Conservation (phyloP, 106 monocot species). For the Iris macrosiphon region DNA sequence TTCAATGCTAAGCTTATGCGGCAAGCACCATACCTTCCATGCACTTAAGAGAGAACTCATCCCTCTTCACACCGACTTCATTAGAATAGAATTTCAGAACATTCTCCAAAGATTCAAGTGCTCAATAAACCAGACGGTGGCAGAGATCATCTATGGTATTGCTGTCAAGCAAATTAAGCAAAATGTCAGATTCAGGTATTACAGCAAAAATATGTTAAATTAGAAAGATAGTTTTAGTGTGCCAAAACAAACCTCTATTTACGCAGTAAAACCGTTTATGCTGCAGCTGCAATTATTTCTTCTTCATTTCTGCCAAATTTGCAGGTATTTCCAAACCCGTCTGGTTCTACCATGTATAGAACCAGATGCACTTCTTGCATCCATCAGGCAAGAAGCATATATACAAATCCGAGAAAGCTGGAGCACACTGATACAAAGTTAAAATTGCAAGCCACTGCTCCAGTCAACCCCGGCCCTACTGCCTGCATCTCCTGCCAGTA, state of each 20-base stretch:
- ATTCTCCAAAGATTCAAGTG: not conserved
- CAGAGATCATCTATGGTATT: not conserved
- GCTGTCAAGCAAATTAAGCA: not conserved
- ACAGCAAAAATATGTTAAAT: too few species aligned
- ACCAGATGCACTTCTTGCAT: slow-evolving; percentile 3
- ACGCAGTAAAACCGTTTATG: not conserved
- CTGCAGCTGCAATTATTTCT: slow-evolving; percentile 1
- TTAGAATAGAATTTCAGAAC: too few species aligned
- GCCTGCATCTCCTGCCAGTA: slow-evolving; percentile 84
- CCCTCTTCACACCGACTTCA: not conserved
- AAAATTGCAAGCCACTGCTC: not conserved
- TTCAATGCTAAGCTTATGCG: not conserved
- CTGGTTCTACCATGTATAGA: not conserved
- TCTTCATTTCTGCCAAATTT: not conserved
- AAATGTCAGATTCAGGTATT: not conserved
- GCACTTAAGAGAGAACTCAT: not conserved
- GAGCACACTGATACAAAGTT: not conserved
- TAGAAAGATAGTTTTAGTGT: not conserved
- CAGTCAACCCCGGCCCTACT: slow-evolving; percentile 23
- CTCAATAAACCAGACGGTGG: too few species aligned
- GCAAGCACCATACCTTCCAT: slow-evolving; percentile 1
- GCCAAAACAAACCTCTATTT: not conserved
- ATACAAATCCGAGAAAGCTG: slow-evolving; percentile 16
- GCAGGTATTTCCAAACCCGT: not conserved
- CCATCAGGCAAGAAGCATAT: slow-evolving; percentile 15